These are phyloP conservation scores for Pogostemon cablin DNA, from an alignment of 257 asterid species.

Conservation along the genomic window DNA sequence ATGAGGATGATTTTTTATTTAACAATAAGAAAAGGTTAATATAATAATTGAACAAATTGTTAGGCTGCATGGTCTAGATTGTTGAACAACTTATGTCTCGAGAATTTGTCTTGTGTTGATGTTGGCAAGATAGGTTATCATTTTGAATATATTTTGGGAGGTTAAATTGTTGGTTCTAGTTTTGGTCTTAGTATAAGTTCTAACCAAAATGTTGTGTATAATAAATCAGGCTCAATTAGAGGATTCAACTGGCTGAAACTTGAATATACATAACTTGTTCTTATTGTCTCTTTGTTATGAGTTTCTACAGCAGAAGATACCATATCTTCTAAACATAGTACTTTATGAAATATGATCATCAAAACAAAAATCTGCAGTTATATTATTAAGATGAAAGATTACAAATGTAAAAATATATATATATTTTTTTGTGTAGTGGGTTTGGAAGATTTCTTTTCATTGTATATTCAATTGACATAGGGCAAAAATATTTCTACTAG, in stretches of 20 bases:
- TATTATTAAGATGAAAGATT: background rate
- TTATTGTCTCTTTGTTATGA: background rate
- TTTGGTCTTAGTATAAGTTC: background rate
- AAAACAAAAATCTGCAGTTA: background rate
- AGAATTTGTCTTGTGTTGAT: background rate
- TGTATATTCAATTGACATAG: conserved; percentile 12
- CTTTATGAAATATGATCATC: background rate
- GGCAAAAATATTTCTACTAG: background rate
- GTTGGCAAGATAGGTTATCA: background rate
- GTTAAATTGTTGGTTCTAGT: background rate
- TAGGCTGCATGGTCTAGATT: background rate
- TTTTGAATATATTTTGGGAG: background rate
- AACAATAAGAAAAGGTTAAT: background rate
- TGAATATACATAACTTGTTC: background rate
- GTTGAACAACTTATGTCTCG: background rate
- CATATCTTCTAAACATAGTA: background rate
- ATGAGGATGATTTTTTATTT: background rate
- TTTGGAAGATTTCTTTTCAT: background rate
- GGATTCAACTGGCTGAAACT: background rate
- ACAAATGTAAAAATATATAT: background rate
- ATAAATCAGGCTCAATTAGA: background rate
- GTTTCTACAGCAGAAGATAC: background rate
- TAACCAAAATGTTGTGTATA: background rate
- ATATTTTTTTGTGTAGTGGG: background rate
- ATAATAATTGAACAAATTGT: background rate